A percentile compares a stretch with the other conserved stretches of the same genome.
Evolutionary conservation across 768 basidiomycete genomes (phyloP).

Genomic region (Tulasnella sp.): DNA sequence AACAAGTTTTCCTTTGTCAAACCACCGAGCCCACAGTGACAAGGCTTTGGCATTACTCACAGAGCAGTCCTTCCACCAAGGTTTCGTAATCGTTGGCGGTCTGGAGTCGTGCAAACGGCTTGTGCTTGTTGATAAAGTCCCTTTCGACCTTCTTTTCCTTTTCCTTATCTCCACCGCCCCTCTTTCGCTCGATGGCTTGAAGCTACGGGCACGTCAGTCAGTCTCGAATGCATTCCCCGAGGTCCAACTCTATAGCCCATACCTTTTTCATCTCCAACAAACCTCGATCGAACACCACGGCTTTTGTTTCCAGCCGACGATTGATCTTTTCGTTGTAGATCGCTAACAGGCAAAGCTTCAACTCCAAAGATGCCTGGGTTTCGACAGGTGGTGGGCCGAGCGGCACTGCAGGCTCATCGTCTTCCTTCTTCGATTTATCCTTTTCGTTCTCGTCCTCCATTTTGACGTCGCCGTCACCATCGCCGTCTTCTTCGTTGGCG

Average conservation of each 20-base stretch:
- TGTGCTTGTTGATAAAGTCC: constrained; percentile 81
- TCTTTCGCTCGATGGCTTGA: constrained; percentile 86
- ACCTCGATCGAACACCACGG: constrained; percentile 86
- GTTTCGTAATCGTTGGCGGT: constrained; percentile 88
- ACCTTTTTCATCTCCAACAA: constrained; percentile 94
- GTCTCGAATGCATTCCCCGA: not conserved
- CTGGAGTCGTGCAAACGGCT: constrained; percentile 87
- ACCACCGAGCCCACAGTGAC: not conserved
- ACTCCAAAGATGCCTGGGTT: constrained; percentile 72
- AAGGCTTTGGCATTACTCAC: constrained; percentile 45
- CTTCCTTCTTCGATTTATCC: constrained; percentile 22
- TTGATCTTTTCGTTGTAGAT: constrained; percentile 88
- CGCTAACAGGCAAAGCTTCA: constrained; percentile 86
- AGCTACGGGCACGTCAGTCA: constrained; percentile 49
- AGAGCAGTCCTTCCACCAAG: constrained; percentile 83
- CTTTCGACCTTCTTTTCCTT: constrained; percentile 70
- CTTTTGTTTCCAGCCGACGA: constrained; percentile 78
- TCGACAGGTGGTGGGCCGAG: constrained; percentile 73
- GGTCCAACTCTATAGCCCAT: constrained; percentile 29
- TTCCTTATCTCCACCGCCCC: constrained; percentile 33
- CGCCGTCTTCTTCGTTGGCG: constrained; percentile 52
- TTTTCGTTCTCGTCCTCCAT: constrained; percentile 47
- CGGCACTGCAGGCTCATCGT: constrained; percentile 23
- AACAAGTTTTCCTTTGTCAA: not conserved
- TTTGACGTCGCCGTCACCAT: constrained; percentile 33